phyloP scores from a whole-genome alignment of 805 yeast species.

The Yamadazyma paraphyllophila region DNA sequence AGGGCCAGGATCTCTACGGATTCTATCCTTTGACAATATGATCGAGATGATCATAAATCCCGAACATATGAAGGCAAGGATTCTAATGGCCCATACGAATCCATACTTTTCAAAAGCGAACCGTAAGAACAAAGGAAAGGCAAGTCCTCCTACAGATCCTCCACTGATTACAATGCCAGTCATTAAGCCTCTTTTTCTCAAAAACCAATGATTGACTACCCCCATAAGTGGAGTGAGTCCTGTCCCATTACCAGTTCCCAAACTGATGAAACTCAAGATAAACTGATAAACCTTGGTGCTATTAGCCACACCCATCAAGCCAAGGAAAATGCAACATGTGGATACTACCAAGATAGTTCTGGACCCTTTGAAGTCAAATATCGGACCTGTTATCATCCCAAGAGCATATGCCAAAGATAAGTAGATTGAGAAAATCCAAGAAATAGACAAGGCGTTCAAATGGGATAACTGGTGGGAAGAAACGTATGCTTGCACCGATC shows the following conservation, averaged over 20 bases:
- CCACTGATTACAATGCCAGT: slow-evolving; percentile 65
- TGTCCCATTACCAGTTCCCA: slow-evolving; percentile 60
- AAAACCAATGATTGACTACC: slow-evolving; percentile 68
- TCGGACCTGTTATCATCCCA: slow-evolving; percentile 54
- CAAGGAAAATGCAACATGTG: slow-evolving; percentile 41
- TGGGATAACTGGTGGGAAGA: slow-evolving; percentile 51
- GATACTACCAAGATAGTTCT: slow-evolving; percentile 42
- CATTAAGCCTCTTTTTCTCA: slow-evolving; percentile 51
- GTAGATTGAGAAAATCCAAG: slow-evolving; percentile 66
- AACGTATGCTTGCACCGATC: slow-evolving; percentile 62
- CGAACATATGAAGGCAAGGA: slow-evolving; percentile 36
- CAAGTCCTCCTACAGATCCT: slow-evolving; percentile 64
- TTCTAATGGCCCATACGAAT: slow-evolving; percentile 57
- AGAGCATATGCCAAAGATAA: slow-evolving; percentile 47
- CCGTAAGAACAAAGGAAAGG: slow-evolving; percentile 55
- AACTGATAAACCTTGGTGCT: slow-evolving; percentile 58
- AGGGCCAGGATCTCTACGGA: slow-evolving; percentile 10
- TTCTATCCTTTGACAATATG: slow-evolving; percentile 27
- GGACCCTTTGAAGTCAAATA: slow-evolving; percentile 64
- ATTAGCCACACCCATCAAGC: slow-evolving; percentile 57
- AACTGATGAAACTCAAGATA: slow-evolving; percentile 54
- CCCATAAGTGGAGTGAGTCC: slow-evolving; percentile 60
- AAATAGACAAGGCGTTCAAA: slow-evolving; percentile 45
- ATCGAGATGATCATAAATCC: slow-evolving; percentile 24
- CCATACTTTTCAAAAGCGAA: slow-evolving; percentile 47